phyloP scores from a whole-genome alignment of 768 basidiomycete species.

The Lactarius trivialis region DNA sequence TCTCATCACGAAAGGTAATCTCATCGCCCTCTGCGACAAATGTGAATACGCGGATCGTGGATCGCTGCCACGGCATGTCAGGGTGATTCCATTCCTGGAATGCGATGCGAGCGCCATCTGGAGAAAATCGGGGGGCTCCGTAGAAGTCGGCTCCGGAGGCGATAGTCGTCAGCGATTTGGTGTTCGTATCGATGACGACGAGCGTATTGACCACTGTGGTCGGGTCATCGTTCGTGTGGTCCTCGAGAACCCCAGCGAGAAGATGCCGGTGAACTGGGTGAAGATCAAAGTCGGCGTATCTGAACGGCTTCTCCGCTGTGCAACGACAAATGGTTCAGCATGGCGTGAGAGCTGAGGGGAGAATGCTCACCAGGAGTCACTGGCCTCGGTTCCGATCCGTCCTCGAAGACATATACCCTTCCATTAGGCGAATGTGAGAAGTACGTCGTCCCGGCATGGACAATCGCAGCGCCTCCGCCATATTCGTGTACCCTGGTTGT shows the following conservation, averaged over 20 bases:
- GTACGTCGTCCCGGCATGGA: constrained; percentile 43
- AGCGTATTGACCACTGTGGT: constrained; percentile 51
- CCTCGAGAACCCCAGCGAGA: constrained; percentile 60
- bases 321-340: not conserved
- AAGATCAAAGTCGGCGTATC: constrained; percentile 58
- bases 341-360: not conserved
- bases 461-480: constrained; percentile 57
- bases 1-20: not conserved
- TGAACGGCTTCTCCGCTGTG: constrained; percentile 38
- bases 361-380: constrained; percentile 53
- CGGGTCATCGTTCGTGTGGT: constrained; percentile 53
- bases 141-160: constrained; percentile 68
- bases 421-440: constrained; percentile 54
- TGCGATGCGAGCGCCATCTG: constrained; percentile 48
- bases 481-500: constrained; percentile 62
- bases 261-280: constrained; percentile 49
- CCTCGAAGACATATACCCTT: constrained; percentile 41
- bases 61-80: constrained; percentile 68
- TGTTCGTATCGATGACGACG: constrained; percentile 44
- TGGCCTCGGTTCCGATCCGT: constrained; percentile 34
- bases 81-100: constrained; percentile 69
- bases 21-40: constrained; percentile 29
- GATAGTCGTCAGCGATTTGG: constrained; percentile 41
- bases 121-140: constrained; percentile 50
- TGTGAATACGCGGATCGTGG: constrained; percentile 48